phyloP scores from a whole-genome alignment of 768 basidiomycete genomes.

The Phylloporus arenicola region DNA sequence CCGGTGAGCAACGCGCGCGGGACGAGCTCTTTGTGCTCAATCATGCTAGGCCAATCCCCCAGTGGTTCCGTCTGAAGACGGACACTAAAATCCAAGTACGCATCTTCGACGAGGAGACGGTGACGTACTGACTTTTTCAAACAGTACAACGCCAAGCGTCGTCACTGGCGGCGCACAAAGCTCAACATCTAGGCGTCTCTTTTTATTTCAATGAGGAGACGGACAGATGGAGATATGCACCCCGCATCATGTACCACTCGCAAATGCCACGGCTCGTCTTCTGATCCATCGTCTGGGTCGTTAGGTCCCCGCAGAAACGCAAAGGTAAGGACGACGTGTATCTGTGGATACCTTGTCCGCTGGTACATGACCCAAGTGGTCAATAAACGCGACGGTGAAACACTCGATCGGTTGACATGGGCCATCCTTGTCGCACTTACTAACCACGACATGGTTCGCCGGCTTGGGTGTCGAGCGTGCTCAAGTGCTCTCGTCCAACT shows the following conservation, averaged over 20 bases:
- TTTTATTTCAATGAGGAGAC: slow-evolving; percentile 2
- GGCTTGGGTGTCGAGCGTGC: too few species aligned
- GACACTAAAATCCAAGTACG: slow-evolving; percentile 89
- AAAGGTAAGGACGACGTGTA: too few species aligned
- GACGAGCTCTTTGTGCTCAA: background rate
- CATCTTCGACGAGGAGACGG: background rate
- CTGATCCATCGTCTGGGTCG: too few species aligned
- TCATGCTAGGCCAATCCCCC: slow-evolving; percentile 79
- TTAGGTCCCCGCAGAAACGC: too few species aligned
- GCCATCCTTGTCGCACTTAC: too few species aligned
- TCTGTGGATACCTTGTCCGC: too few species aligned
- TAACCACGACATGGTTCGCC: too few species aligned
- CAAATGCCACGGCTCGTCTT: slow-evolving; percentile 15
- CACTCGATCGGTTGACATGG: too few species aligned
- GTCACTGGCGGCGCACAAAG: slow-evolving; percentile 99
- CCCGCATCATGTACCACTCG: slow-evolving; percentile 22
- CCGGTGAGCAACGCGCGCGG: slow-evolving; percentile 49
- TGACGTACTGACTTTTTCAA: background rate
- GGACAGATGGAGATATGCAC: slow-evolving; percentile 13
- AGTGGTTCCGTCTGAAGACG: slow-evolving; percentile 98
- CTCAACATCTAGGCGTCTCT: slow-evolving; percentile 73
- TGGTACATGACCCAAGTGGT: too few species aligned
- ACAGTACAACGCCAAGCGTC: slow-evolving; percentile 91
- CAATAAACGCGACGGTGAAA: too few species aligned
- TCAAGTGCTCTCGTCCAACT: too few species aligned